Base-by-base conservation (phyloP, 345 rosid species). In the Turnera subulata region DNA sequence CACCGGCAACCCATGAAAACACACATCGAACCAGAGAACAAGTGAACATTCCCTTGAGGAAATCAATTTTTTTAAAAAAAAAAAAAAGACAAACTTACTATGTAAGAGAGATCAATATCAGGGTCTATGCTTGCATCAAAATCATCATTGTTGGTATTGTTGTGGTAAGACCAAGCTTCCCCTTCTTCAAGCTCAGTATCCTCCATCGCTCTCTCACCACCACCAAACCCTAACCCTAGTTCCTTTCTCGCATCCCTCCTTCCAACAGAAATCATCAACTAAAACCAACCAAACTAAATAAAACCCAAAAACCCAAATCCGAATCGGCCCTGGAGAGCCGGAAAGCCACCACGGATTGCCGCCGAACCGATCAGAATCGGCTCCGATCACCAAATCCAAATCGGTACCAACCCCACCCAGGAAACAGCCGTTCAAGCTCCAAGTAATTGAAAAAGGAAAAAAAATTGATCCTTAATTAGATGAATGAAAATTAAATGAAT, bases 21-120 rank as follows among this genome's bases (percentile, higher is more conserved):
- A 29, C 35, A 29, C 35, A 8, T 29, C 35, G 35, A 29, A 29
- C 5, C 8, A 3, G 8, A 4, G 35, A 29, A 29, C 8, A 45
- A 58, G 26, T 18, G 43, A 52, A 55, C 26, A 21, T 42, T 14
- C 18, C 9, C 44, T n/a, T n/a, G n/a, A n/a, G n/a, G n/a, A n/a
- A n/a, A n/a, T n/a, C n/a, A n/a, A n/a, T n/a, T n/a, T n/a, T n/a
- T n/a, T n/a, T n/a, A n/a, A 39, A 21, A 23, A 26, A 20, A 23
- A 17, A 26, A 14, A 45, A 51, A 33, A 55, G 52, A 57, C n/a
- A 42, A 64, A 22, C 92, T 77, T 78, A 90, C 97, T 59, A 90
- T 74, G 80, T 90, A 90, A 66, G 95, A 75, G 70, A 83, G 88
- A 76, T 76, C 84, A 69, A 61, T 61, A 74, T 83, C 95, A 29